A percentile compares a stretch with the other conserved stretches of the same genome.
Evolutionary conservation across 805 yeast genomes (phyloP).

Genomic region (Starmerella kuoi): DNA sequence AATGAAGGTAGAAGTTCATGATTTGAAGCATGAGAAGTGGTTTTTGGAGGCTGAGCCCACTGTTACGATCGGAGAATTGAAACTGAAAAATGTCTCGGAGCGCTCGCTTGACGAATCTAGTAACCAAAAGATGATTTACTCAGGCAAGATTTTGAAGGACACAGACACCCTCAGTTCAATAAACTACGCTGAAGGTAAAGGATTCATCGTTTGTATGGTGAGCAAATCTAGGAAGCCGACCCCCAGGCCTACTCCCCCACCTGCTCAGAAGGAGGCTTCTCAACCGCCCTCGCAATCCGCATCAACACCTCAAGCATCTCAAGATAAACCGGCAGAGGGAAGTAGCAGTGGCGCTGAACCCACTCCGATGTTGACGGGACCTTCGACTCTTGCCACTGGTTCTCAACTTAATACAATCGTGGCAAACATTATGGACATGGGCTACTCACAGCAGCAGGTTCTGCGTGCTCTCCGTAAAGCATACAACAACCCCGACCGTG

Average conservation of each 20-base stretch:
- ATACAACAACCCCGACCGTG: slow-evolving; percentile 93
- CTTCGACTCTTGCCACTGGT: slow-evolving; percentile 49
- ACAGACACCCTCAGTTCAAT: slow-evolving; percentile 58
- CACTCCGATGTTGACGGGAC: slow-evolving; percentile 22
- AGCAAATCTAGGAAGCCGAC: slow-evolving; percentile 34
- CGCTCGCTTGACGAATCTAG: slow-evolving; percentile 52
- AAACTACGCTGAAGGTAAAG: slow-evolving; percentile 68
- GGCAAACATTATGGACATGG: slow-evolving; percentile 85
- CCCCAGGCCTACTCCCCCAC: slow-evolving; percentile 19
- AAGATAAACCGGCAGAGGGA: background rate
- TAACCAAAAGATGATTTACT: slow-evolving; percentile 80
- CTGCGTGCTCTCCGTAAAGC: slow-evolving; percentile 90
- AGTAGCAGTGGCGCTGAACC: background rate
- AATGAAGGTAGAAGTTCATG: slow-evolving; percentile 77
- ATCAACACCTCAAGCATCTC: background rate
- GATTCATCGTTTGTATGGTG: slow-evolving; percentile 86
- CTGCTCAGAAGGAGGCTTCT: slow-evolving; percentile 20
- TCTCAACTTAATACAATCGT: slow-evolving; percentile 62
- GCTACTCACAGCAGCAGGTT: slow-evolving; percentile 77
- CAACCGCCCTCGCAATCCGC: slow-evolving; percentile 22
- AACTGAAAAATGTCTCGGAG: slow-evolving; percentile 55
- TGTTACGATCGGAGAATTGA: slow-evolving; percentile 59
- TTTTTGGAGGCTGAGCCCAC: slow-evolving; percentile 60
- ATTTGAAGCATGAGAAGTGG: slow-evolving; percentile 83
- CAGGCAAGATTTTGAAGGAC: slow-evolving; percentile 83